phyloP scores from a whole-genome alignment of 805 yeast species.

The Cyberlindnera suaveolens region DNA sequence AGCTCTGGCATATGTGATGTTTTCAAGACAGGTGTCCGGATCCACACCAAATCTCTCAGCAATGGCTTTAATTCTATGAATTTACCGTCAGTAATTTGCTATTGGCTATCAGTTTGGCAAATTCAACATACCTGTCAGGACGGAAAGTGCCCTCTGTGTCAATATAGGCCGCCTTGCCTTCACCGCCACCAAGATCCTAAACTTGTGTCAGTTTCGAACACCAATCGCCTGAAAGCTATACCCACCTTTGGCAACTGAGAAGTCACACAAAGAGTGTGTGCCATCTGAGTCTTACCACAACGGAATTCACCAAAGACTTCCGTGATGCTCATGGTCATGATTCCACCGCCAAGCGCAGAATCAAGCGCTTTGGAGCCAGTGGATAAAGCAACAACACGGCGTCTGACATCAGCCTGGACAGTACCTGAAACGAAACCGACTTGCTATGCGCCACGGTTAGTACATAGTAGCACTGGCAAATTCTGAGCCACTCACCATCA shows the following conservation, averaged over 20 bases:
- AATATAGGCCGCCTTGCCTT: slow-evolving; percentile 72
- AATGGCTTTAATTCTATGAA: slow-evolving; percentile 44
- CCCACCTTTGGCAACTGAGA: slow-evolving; percentile 54
- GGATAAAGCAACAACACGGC: slow-evolving; percentile 56
- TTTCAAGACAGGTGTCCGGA: slow-evolving; percentile 62
- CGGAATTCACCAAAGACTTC: slow-evolving; percentile 79
- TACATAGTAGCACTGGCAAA: background rate
- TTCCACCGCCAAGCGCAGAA: slow-evolving; percentile 65
- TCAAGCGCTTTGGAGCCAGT: slow-evolving; percentile 71
- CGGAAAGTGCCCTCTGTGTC: slow-evolving; percentile 82
- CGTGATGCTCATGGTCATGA: slow-evolving; percentile 70
- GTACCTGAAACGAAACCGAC: slow-evolving; percentile 73
- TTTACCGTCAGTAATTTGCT: background rate
- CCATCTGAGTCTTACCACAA: slow-evolving; percentile 78
- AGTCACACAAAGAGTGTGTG: slow-evolving; percentile 74
- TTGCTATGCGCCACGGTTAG: slow-evolving; percentile 26
- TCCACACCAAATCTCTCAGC: slow-evolving; percentile 66
- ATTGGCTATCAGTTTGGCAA: background rate
- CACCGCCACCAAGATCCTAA: slow-evolving; percentile 58
- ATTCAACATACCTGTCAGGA: slow-evolving; percentile 38
- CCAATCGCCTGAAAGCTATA: slow-evolving; percentile 14
- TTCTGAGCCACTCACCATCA: slow-evolving; percentile 28
- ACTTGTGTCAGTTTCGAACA: background rate
- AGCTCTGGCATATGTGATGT: slow-evolving; percentile 71
- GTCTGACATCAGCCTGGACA: slow-evolving; percentile 57